These are phyloP conservation scores for Starmerella sp. DNA, from an alignment of 805 yeast genomes.

Conservation along the genomic window DNA sequence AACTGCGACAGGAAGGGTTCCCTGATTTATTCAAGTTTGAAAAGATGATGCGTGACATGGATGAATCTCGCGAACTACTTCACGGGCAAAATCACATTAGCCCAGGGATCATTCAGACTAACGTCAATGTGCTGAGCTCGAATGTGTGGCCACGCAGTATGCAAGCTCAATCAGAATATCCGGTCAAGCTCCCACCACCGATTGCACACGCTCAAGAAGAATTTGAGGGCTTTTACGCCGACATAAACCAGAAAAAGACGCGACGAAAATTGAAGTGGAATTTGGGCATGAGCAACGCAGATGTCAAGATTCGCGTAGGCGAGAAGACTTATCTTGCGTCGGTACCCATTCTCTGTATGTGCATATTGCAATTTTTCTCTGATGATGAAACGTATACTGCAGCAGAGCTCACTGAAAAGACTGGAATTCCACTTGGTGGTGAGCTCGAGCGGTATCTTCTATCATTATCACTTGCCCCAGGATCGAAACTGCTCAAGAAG, in stretches of 20 bases:
- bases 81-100: slow-evolving; percentile 44
- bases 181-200: slow-evolving; percentile 31
- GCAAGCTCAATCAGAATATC: slow-evolving; percentile 11
- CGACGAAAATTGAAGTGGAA: slow-evolving; percentile 62
- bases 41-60: slow-evolving; percentile 88
- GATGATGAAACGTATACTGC: slow-evolving; percentile 44
- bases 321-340: slow-evolving; percentile 64
- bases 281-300: slow-evolving; percentile 73
- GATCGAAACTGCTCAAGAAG: slow-evolving; percentile 63
- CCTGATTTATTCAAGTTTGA: slow-evolving; percentile 44
- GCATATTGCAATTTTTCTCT: slow-evolving; percentile 62
- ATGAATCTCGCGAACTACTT: slow-evolving; percentile 52
- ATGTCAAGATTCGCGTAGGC: slow-evolving; percentile 58
- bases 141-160: slow-evolving; percentile 59
- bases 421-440: slow-evolving; percentile 52
- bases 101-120: slow-evolving; percentile 33
- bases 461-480: slow-evolving; percentile 75
- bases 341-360: slow-evolving; percentile 71
- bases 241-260: slow-evolving; percentile 7
- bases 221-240: slow-evolving; percentile 42
- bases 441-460: slow-evolving; percentile 71
- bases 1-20: slow-evolving; percentile 7
- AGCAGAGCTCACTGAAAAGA: slow-evolving; percentile 49
- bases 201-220: slow-evolving; percentile 34
- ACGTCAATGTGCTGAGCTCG: slow-evolving; percentile 50